These are phyloP conservation scores for Phlyctochytrium bullatum DNA, from an alignment of 192 early-diverging fungal genomes.

Conservation along the genomic window DNA sequence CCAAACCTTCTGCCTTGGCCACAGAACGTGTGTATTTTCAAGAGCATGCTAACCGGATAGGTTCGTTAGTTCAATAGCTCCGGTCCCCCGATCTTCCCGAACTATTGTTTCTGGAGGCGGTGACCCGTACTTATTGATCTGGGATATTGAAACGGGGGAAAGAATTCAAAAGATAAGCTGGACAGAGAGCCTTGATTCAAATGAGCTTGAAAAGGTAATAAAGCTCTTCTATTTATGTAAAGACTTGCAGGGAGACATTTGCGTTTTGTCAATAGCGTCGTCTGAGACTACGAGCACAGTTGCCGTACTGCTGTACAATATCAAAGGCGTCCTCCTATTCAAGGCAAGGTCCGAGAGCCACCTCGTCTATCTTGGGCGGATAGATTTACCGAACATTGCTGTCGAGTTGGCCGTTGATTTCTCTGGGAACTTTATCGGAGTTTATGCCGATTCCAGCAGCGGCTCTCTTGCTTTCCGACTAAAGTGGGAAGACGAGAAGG, in stretches of 20 bases:
- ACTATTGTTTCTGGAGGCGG: conserved; percentile 82
- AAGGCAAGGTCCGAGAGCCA: background rate
- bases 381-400: conserved; percentile 8
- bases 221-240: conserved; percentile 1
- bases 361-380: background rate
- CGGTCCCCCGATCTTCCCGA: too few species aligned
- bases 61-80: too few species aligned
- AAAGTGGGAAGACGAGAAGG: background rate
- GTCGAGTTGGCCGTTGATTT: conserved; percentile 18
- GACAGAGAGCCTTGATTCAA: background rate
- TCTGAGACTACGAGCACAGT: conserved; percentile 1
- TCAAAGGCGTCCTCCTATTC: conserved; percentile 14
- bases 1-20: conserved; percentile 85
- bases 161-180: conserved; percentile 55
- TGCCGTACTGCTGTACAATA: conserved; percentile 9
- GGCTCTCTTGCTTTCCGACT: too few species aligned
- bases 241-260: background rate
- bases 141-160: conserved; percentile 65
- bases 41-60: background rate
- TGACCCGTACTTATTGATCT: conserved; percentile 73
- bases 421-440: too few species aligned
- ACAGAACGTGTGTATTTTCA: conserved; percentile 62
- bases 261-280: conserved; percentile 7
- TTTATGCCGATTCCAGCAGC: too few species aligned
- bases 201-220: background rate